Base-by-base conservation (phyloP, 345 rosid genomes). In the Pistacia integerrima region DNA sequence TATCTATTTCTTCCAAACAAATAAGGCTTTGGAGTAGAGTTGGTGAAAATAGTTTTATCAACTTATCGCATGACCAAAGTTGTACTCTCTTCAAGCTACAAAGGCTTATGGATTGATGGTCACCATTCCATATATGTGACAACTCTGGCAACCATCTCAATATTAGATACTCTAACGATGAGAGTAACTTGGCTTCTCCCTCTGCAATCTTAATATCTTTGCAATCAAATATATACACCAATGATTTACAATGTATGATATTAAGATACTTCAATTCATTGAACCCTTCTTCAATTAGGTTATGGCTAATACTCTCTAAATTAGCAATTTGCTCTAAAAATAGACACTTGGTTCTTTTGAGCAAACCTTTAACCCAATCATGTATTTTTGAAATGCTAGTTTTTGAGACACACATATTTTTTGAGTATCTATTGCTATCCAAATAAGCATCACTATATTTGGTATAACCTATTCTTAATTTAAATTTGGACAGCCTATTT, bases 361-460 rank as follows among this genome's bases (percentile, higher is more conserved):
- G 6, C 7, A 6, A 38, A 38, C 41, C 41, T 38, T 0, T 38
- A 38, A 38, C 4, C 41, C 7, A 4, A 6, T 38, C 41, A 38
- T 38, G 7, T 0, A 30, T 30, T 30, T 25, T 25, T 25, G 25
- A 25, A 25, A 25, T 25, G 25, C 0, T 22, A 1, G 25, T 25
- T 25, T 25, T 0, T 25, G 25, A 25, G 25, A 25, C 1, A 0
- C 0, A 0, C 25, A 25, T 25, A 25, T 25, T 25, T 25, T 1
- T 25, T 25, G 25, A 0, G 25, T 25, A 25, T 25, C 25, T 25
- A 22, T 1, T 25, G n/a, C 25, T 1, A 25, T 25, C 25, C 25
- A 0, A 25, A 25, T 0, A 25, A 25, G 0, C 0, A 25, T 25
- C 25, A 25, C 25, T 0, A 0, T 0, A 25, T 0, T 25, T 0